Percentiles rank a stretch among this genome's conserved stretches.
phyloP scores from a whole-genome alignment of 441 rosid species.

The Croton laevigatus region DNA sequence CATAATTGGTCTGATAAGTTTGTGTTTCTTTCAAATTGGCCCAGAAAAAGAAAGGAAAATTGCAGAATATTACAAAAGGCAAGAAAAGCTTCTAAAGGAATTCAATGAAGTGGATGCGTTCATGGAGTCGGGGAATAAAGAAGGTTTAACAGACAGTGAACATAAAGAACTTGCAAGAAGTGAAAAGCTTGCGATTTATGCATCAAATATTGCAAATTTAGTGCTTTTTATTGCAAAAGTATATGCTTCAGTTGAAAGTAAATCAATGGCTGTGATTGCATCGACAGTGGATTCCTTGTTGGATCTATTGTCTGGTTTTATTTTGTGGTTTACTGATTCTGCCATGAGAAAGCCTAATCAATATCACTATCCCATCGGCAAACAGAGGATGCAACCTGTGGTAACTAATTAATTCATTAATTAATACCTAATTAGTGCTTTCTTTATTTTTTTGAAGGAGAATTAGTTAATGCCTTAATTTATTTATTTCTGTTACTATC shows the following conservation, averaged over 20 bases:
- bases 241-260: conserved; percentile 51
- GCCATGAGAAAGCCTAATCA: conserved; percentile 50
- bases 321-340: conserved; percentile 52
- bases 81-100: conserved; percentile 42
- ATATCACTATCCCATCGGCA: conserved; percentile 53
- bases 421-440: background rate
- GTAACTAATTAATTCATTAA: conserved; percentile 22
- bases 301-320: conserved; percentile 62
- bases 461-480: no score
- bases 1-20: no score
- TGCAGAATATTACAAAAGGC: conserved; percentile 45
- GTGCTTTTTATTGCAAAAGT: conserved; percentile 54
- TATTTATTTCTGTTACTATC: no score
- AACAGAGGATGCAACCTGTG: conserved; percentile 67
- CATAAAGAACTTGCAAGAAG: conserved; percentile 35
- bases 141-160: conserved; percentile 40
- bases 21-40: background rate
- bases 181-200: conserved; percentile 42
- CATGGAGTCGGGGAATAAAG: conserved; percentile 45
- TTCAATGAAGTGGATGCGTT: conserved; percentile 45
- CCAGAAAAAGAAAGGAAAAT: conserved; percentile 37
- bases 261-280: conserved; percentile 63
- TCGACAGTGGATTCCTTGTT: conserved; percentile 60
- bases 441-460: background rate
- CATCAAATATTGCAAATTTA: conserved; percentile 55